Evolutionary conservation across 768 basidiomycete species (phyloP).

Genomic region (Cubamyces lactineus): DNA sequence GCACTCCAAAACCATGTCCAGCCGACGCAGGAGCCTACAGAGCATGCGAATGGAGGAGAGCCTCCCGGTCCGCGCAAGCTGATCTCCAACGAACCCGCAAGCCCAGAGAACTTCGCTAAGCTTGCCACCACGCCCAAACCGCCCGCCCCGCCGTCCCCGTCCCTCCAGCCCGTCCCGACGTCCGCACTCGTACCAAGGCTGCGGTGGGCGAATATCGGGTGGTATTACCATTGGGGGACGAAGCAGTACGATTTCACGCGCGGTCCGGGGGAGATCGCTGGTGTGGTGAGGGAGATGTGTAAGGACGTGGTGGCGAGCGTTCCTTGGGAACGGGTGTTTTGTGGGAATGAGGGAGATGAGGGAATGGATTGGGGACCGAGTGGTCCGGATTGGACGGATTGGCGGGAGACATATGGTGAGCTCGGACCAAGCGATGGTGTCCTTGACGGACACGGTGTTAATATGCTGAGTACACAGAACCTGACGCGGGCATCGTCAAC

Average conservation of each 20-base stretch:
- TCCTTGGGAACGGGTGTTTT: slow-evolving; percentile 72
- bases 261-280: slow-evolving; percentile 64
- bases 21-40: slow-evolving; percentile 11
- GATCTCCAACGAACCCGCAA: slow-evolving; percentile 73
- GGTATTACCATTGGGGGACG: slow-evolving; percentile 96
- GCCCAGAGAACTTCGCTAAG: slow-evolving; percentile 52
- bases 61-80: slow-evolving; percentile 62
- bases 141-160: slow-evolving; percentile 65
- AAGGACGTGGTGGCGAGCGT: slow-evolving; percentile 61
- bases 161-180: slow-evolving; percentile 50
- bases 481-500: slow-evolving; percentile 96
- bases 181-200: slow-evolving; percentile 72
- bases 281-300: slow-evolving; percentile 60
- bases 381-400: slow-evolving; percentile 68
- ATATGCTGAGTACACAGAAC: slow-evolving; percentile 53
- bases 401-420: slow-evolving; percentile 81
- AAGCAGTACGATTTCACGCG: slow-evolving; percentile 92
- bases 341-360: slow-evolving; percentile 31
- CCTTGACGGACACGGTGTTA: neutral
- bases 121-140: slow-evolving; percentile 62
- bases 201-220: slow-evolving; percentile 95
- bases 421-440: neutral
- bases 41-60: slow-evolving; percentile 20
- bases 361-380: slow-evolving; percentile 51
- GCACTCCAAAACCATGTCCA: slow-evolving; percentile 19